Conservation (phyloP, 495 filamentous ascomycete species). For the Tuber melanosporum region DNA sequence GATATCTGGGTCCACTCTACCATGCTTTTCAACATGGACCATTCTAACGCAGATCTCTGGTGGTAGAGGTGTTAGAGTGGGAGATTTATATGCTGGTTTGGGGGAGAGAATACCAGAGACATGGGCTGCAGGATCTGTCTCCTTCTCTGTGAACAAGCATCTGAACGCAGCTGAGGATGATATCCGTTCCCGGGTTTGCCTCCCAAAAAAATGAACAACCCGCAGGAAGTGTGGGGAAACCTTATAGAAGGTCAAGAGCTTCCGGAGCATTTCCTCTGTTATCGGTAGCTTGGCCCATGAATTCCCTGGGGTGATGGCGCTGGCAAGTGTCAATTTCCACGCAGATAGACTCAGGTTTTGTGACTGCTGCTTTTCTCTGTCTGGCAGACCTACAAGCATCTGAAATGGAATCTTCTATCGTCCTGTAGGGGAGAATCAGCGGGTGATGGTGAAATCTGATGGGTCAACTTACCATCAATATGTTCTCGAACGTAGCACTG, state of each 20-base stretch:
- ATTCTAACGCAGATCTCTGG: conserved; percentile 13
- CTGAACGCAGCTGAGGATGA: conserved; percentile 9
- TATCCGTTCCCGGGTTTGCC: background rate
- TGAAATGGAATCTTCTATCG: conserved; percentile 7
- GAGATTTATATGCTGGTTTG: background rate
- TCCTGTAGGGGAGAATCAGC: conserved; percentile 7
- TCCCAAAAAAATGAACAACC: conserved; percentile 11
- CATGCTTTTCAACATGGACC: conserved; percentile 9
- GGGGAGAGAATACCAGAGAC: background rate
- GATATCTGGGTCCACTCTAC: background rate
- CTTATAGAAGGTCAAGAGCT: conserved; percentile 12
- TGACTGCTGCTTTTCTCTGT: background rate
- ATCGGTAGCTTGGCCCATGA: conserved; percentile 12
- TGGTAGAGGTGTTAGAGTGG: background rate
- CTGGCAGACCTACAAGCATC: conserved; percentile 10
- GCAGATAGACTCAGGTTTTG: background rate
- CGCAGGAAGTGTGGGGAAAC: conserved; percentile 14
- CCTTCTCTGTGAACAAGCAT: background rate
- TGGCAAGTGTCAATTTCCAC: background rate
- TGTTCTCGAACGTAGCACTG: background rate
- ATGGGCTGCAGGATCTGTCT: background rate
- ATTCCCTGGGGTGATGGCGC: background rate
- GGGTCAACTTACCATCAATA: conserved; percentile 11
- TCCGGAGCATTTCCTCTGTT: conserved; percentile 19
- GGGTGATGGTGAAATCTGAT: background rate